Conservation (phyloP, 345 rosid species). For the Nephelium lappaceum region DNA sequence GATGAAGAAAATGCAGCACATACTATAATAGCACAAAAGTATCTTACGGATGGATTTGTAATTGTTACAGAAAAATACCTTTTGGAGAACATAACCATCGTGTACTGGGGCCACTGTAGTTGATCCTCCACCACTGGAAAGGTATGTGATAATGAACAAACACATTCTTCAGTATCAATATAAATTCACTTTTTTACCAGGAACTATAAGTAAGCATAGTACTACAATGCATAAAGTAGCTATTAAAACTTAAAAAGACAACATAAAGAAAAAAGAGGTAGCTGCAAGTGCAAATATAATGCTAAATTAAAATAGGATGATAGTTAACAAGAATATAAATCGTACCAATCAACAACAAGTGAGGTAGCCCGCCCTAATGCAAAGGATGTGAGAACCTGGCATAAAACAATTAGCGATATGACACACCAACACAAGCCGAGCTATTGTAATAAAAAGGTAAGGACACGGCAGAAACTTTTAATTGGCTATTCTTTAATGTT, state of each 20-base stretch:
- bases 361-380: slow-evolving; percentile 99
- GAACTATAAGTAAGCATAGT: background rate
- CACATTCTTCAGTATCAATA: slow-evolving; percentile 4
- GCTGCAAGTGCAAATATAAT: background rate
- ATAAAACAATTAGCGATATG: slow-evolving; percentile 26
- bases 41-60: background rate
- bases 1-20: background rate
- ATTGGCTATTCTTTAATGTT: background rate
- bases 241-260: background rate
- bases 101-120: slow-evolving; percentile 95
- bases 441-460: background rate
- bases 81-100: slow-evolving; percentile 98
- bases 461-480: background rate
- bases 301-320: background rate
- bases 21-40: background rate
- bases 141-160: slow-evolving; percentile 5
- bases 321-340: slow-evolving; percentile 4
- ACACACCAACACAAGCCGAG: slow-evolving; percentile 9
- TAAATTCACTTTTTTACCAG: background rate
- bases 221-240: background rate
- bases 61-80: slow-evolving; percentile 46
- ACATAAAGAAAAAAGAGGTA: background rate
- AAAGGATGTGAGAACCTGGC: slow-evolving; percentile 95
- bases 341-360: slow-evolving; percentile 93
- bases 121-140: slow-evolving; percentile 96